Base-by-base conservation (phyloP, 768 basidiomycete species). In the Termitomyces heimii region DNA sequence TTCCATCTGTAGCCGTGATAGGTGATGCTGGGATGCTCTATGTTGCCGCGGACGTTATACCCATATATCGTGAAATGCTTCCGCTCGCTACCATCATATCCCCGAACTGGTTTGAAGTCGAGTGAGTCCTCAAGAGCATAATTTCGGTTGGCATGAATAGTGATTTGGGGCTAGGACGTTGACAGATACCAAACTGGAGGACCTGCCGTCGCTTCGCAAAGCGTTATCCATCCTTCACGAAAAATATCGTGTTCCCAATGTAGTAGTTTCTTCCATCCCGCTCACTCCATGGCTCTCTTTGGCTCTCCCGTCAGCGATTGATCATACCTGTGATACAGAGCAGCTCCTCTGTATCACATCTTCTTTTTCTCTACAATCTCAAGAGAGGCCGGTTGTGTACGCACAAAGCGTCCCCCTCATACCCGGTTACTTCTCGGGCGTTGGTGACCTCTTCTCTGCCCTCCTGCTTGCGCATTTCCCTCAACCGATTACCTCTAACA, bases 41-140 rank as follows among this genome's bases (percentile, higher is more conserved):
- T 64, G 94, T 98, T 22, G 82, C 94, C 4, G 77, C 86, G 22
- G 85, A 92, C 59, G 92, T 94, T 9, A 76, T 98, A 58, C 92
- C 94, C 1, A 79, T 92, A 39, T 98, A 99, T 75, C 83, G 85
- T 46, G 73, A 78, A 42, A 82, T 94, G 73, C 76, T 96, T 1
- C 77, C 84, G n/a, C 73, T 85, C n/a, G 88, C 97, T 3, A 91
- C 91, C 0, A 85, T 98, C 48, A 98, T 98, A 62, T 94, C 97
- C 0, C 97, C 97, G 0, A 99, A 99, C 67, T 97, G 94, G 84
- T 99, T 94, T 64, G 97, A 99, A 75, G 90, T 89, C 60, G 96
- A 98, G 94, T 95, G 68, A 70, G 86, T 70, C 14, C 42, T 20
- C 9, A 45, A 28, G 24, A 18, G 20, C 13, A 14, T 34, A 1